A percentile compares a stretch with the other conserved stretches of the same genome.
Evolutionary conservation across 257 asterid species (phyloP).

Genomic region (Lavandula angustifolia): DNA sequence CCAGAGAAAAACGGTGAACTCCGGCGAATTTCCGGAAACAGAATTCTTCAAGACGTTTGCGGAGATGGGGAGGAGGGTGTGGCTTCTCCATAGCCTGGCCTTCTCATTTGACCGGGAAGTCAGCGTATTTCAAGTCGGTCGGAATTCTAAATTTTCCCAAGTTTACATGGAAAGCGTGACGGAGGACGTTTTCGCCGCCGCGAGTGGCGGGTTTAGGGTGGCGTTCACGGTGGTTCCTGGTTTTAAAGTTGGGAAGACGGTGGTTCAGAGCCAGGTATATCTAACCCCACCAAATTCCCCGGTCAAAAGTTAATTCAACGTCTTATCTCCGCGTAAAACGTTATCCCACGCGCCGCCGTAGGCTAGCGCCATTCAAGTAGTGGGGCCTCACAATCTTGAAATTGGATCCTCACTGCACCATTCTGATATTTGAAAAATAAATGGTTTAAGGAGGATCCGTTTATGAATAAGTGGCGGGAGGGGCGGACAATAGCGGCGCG

Average conservation of each 20-base stretch:
- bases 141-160: constrained; percentile 60
- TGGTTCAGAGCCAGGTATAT: constrained; percentile 94
- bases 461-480: background rate
- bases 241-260: constrained; percentile 67
- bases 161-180: constrained; percentile 85
- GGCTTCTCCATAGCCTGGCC: constrained; percentile 77
- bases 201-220: constrained; percentile 55
- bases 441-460: constrained; percentile 21
- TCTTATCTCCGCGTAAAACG: background rate
- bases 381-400: constrained; percentile 30
- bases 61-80: constrained; percentile 90
- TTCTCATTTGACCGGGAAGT: constrained; percentile 61
- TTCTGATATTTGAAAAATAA: background rate
- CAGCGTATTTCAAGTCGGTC: constrained; percentile 57
- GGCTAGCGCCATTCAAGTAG: background rate
- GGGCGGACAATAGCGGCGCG: constrained; percentile 26
- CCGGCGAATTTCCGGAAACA: constrained; percentile 84
- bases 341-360: constrained; percentile 36
- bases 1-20: constrained; percentile 70
- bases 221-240: constrained; percentile 97
- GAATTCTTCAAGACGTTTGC: constrained; percentile 79
- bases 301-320: constrained; percentile 26
- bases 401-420: constrained; percentile 30
- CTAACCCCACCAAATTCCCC: constrained; percentile 43
- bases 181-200: constrained; percentile 56